These are phyloP conservation scores for Penicillium paneum DNA, from an alignment of 2,329 filamentous ascomycete species.

Conservation along the genomic window DNA sequence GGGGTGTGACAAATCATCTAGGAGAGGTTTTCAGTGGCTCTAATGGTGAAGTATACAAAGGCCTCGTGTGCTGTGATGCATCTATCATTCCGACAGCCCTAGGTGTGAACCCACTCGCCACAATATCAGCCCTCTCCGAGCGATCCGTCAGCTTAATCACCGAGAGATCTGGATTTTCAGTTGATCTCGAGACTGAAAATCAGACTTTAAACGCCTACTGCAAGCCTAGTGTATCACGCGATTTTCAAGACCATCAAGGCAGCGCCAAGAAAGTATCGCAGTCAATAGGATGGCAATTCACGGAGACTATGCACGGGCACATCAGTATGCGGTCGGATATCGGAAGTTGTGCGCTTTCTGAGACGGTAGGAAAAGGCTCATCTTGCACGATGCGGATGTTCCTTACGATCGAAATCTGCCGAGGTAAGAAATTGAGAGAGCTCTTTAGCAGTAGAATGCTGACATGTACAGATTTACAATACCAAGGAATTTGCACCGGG, in stretches of 20 bases:
- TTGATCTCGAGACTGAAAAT: constrained; percentile 36
- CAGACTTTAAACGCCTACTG: constrained; percentile 7
- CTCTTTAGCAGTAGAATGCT: neutral
- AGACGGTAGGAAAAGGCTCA: neutral
- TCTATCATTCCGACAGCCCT: constrained; percentile 61
- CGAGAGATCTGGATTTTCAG: constrained; percentile 40
- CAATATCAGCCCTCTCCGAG: constrained; percentile 67
- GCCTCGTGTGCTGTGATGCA: constrained; percentile 61
- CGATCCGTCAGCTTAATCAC: constrained; percentile 56
- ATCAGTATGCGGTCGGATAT: neutral
- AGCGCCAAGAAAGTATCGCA: neutral
- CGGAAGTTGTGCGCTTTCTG: neutral
- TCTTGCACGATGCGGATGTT: neutral
- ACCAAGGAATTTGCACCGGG: neutral
- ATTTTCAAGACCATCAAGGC: neutral
- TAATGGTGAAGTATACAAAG: constrained; percentile 52
- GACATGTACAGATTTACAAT: neutral
- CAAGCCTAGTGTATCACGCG: neutral
- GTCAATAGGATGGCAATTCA: constrained; percentile 18
- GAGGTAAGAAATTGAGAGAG: neutral
- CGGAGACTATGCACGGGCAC: constrained; percentile 15
- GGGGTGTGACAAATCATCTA: constrained; percentile 60
- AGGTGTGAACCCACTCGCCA: constrained; percentile 63
- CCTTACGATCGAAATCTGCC: neutral
- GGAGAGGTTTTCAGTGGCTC: constrained; percentile 59